Percentiles rank a stretch among this genome's conserved stretches.
Evolutionary conservation across 169 alveolate species (phyloP).

Genomic region (Cryptosporidium ubiquitum): DNA sequence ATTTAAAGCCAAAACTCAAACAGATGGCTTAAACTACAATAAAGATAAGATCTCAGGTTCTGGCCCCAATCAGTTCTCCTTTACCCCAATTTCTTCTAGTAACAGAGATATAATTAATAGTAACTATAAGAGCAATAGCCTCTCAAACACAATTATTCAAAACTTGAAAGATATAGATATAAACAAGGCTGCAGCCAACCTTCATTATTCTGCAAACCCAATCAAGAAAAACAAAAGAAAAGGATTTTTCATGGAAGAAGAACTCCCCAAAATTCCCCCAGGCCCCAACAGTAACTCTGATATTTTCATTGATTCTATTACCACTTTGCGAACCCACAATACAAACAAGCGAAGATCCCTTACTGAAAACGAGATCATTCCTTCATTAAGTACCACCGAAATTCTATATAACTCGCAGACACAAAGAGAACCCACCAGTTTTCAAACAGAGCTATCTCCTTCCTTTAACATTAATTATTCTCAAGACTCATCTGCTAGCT

Average conservation of each 20-base stretch:
- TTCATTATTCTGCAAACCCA: background rate
- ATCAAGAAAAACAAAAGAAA: background rate
- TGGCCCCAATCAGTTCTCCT: background rate
- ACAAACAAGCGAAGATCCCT: background rate
- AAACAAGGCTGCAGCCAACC: background rate
- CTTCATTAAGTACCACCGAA: background rate
- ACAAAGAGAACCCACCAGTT: background rate
- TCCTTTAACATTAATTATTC: background rate
- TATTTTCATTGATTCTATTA: background rate
- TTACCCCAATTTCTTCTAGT: background rate
- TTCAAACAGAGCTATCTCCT: background rate
- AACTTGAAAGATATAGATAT: slow-evolving; percentile 22
- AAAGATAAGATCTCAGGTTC: background rate
- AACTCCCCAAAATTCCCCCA: background rate
- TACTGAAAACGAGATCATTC: background rate
- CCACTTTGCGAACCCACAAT: background rate
- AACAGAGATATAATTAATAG: slow-evolving; percentile 23
- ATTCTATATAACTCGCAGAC: background rate
- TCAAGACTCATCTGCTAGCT: background rate
- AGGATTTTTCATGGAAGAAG: background rate
- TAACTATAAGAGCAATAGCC: background rate
- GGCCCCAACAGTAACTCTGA: background rate
- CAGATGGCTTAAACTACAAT: background rate
- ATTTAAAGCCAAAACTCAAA: background rate
- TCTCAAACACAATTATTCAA: background rate